Evolutionary conservation across 352 stramenopile species (phyloP).

Genomic region (Phytophthora foliorum): DNA sequence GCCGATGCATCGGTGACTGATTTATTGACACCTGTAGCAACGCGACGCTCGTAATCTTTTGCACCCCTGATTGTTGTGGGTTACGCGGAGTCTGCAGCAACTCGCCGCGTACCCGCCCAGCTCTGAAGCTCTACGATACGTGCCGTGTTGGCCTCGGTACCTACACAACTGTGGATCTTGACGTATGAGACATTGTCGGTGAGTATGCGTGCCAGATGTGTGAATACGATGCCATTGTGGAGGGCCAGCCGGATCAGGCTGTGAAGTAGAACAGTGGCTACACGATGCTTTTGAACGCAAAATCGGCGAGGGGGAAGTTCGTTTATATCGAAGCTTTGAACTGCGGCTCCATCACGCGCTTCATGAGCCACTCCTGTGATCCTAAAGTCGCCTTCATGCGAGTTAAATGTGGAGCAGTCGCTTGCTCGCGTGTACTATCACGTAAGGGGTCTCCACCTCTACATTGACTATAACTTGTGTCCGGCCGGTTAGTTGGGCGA

Average conservation of each 20-base stretch:
- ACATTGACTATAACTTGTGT: too few relatives aligned
- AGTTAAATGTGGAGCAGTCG: slow-evolving; percentile 1
- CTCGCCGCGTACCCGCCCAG: background rate
- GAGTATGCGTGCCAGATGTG: background rate
- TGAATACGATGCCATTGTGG: background rate
- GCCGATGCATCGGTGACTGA: too few relatives aligned
- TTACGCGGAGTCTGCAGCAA: too few relatives aligned
- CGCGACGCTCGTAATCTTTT: too few relatives aligned
- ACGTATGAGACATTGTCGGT: too few relatives aligned
- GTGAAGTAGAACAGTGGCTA: slow-evolving; percentile 1
- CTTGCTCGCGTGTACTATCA: too few relatives aligned
- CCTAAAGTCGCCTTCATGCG: slow-evolving; percentile 6
- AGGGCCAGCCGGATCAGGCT: background rate
- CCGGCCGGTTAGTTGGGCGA: too few relatives aligned
- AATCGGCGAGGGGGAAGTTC: background rate
- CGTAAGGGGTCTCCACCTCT: too few relatives aligned
- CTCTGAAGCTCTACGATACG: background rate
- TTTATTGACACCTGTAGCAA: too few relatives aligned
- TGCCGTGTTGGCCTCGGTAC: background rate
- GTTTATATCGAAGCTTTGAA: background rate
- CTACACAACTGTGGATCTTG: too few relatives aligned
- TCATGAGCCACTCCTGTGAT: background rate
- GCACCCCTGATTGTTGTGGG: too few relatives aligned
- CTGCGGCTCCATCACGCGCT: background rate
- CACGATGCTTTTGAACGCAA: background rate